Evolutionary conservation across 2,329 filamentous ascomycete genomes (phyloP).

Genomic region (Pyrenochaeta sp.): DNA sequence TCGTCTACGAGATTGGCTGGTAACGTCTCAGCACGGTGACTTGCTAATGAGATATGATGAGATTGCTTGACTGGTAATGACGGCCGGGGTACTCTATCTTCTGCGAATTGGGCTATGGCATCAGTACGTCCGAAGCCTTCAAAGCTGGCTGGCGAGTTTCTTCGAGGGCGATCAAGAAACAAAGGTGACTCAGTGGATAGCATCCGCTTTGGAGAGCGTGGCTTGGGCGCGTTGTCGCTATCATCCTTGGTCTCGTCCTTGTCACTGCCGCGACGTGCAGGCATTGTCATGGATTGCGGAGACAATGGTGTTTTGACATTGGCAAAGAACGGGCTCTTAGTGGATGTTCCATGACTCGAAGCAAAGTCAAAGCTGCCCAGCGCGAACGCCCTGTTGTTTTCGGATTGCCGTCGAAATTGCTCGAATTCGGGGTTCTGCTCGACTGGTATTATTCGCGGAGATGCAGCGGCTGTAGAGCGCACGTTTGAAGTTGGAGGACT

Average conservation of each 20-base stretch:
- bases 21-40: conserved; percentile 56
- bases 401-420: conserved; percentile 73
- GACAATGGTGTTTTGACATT: conserved; percentile 38
- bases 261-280: conserved; percentile 10
- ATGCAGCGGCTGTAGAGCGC: conserved; percentile 71
- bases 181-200: conserved; percentile 54
- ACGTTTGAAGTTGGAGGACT: conserved; percentile 75
- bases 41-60: conserved; percentile 22
- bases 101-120: conserved; percentile 43
- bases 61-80: conserved; percentile 39
- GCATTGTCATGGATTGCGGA: conserved; percentile 44
- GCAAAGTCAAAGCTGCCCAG: conserved; percentile 53
- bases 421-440: conserved; percentile 85
- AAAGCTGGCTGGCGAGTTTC: conserved; percentile 57
- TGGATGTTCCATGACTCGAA: conserved; percentile 35
- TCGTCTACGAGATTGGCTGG: conserved; percentile 43
- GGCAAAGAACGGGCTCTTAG: conserved; percentile 35
- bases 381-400: conserved; percentile 63
- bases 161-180: conserved; percentile 53
- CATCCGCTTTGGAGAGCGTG: conserved; percentile 58
- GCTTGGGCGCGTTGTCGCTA: conserved; percentile 30
- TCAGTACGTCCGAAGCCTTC: conserved; percentile 46
- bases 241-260: conserved; percentile 27
- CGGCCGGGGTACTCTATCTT: conserved; percentile 38
- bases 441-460: conserved; percentile 73